These are phyloP conservation scores for Rubia occidens DNA, from an alignment of 305 asterid genomes.

Conservation along the genomic window DNA sequence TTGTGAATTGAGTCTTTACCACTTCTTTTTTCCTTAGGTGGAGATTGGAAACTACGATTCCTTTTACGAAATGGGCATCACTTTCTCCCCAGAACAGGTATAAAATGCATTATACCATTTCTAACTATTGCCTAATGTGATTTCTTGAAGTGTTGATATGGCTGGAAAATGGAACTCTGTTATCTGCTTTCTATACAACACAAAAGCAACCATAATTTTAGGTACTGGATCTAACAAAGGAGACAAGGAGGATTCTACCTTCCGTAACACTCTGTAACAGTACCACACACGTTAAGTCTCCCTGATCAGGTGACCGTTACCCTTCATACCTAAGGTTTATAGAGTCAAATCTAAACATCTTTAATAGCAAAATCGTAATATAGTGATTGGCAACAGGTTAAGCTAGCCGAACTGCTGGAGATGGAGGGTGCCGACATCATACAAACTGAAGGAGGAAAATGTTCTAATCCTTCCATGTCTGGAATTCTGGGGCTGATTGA, in stretches of 20 bases:
- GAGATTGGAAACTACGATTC: constrained; percentile 91
- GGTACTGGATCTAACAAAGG: constrained; percentile 64
- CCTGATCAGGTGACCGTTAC: constrained; percentile 62
- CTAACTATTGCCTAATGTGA: not conserved
- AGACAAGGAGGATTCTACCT: constrained; percentile 65
- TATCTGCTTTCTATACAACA: not conserved
- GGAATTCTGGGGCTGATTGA: constrained; percentile 86
- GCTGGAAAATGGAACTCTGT: not conserved
- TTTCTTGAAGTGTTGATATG: not conserved
- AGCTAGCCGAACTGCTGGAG: constrained; percentile 71
- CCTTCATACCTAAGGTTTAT: not conserved
- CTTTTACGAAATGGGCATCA: constrained; percentile 64
- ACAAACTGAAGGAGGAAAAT: constrained; percentile 91
- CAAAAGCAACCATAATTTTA: constrained; percentile 21
- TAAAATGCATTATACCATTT: not conserved
- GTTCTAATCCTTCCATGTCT: constrained; percentile 59
- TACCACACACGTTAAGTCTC: constrained; percentile 84
- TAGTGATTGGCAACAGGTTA: constrained; percentile 34
- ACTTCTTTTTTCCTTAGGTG: constrained; percentile 34
- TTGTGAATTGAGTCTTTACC: constrained; percentile 3
- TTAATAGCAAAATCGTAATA: not conserved
- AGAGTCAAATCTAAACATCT: not conserved
- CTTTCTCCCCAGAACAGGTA: constrained; percentile 78
- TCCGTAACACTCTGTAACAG: constrained; percentile 61
- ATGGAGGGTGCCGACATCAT: constrained; percentile 75